A percentile compares a stretch with the other conserved stretches of the same genome.
Evolutionary conservation across 139 green algal species (phyloP).

Genomic region (Diplosphaera chodatii): DNA sequence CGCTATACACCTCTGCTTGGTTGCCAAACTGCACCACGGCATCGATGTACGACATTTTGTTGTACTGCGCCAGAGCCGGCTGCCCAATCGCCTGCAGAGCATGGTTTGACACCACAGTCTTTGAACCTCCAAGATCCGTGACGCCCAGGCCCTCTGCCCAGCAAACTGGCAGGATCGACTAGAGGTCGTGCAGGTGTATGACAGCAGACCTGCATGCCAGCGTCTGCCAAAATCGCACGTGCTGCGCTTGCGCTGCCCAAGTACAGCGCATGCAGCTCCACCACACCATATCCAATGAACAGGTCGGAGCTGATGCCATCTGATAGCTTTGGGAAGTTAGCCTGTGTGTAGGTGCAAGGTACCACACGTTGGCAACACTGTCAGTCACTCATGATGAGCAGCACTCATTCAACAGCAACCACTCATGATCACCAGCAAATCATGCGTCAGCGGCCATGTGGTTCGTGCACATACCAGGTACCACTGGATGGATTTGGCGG

Average conservation of each 20-base stretch:
- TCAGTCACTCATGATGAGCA: too few species aligned
- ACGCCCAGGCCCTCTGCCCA: too few species aligned
- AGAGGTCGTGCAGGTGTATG: too few species aligned
- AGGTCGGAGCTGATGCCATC: not conserved
- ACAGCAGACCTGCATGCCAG: too few species aligned
- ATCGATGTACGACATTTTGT: not conserved
- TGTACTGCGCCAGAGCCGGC: not conserved
- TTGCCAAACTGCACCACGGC: not conserved
- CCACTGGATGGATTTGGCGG: not conserved
- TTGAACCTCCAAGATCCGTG: too few species aligned
- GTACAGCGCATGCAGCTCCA: not conserved
- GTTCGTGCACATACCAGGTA: not conserved
- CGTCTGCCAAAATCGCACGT: too few species aligned
- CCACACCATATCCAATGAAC: not conserved
- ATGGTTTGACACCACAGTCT: too few species aligned
- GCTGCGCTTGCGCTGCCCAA: not conserved
- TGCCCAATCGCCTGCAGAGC: not conserved
- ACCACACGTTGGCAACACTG: too few species aligned
- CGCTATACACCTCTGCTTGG: too few species aligned
- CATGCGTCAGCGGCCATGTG: too few species aligned
- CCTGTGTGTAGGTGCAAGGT: not conserved
- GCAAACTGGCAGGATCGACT: not conserved
- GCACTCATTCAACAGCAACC: too few species aligned
- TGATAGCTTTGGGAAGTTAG: not conserved
- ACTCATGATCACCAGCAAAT: too few species aligned